Base-by-base conservation (phyloP, 208 protist species). In the Crithidia acanthocephali region DNA sequence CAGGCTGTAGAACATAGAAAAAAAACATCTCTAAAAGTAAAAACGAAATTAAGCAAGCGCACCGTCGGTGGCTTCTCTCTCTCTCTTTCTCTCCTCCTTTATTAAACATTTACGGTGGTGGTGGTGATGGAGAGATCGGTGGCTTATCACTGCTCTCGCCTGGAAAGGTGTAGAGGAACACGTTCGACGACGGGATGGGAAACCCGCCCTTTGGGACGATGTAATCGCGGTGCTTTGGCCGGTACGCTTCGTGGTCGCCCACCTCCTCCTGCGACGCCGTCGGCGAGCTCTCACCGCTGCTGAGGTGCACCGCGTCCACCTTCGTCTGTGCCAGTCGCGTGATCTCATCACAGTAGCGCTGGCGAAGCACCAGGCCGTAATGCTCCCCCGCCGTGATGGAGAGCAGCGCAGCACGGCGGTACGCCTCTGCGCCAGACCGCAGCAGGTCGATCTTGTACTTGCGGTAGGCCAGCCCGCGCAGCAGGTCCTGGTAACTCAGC, bases 111-210 rank as follows among this genome's bases (percentile, higher is more conserved):
- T 1, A 22, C 48, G 3, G 8, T 2, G 25, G 44, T 2, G 37
- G 59, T 22, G 59, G 59, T 2, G 59, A 51, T 4, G 59, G 10
- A n/a, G n/a, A n/a, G n/a, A n/a, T n/a, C 33, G n/a, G 5, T 15
- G n/a, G 28, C 18, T 32, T 33, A 5, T 77, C 59, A 16, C 30
- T 66, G 40, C 35, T 66, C 55, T 79, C 72, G 15, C 66, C 74
- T 0, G 74, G 63, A 35, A 85, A 85, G 2, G 61, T 40, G 66
- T 81, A 87, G 15, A 87, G 71, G 52, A 87, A 87, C 0, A 82
- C 48, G 52, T 82, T 79, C 1, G 74, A 77, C 15, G 66, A 55
- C 0, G 83, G 83, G 16, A 80, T 71, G 2, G 74, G 68, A 20
- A 84, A 27, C 1, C 74, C 66, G 8, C 83, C 79, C 35, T 64